phyloP scores from a whole-genome alignment of 1,284 basidiomycete species.

The Cronartium ribicola region DNA sequence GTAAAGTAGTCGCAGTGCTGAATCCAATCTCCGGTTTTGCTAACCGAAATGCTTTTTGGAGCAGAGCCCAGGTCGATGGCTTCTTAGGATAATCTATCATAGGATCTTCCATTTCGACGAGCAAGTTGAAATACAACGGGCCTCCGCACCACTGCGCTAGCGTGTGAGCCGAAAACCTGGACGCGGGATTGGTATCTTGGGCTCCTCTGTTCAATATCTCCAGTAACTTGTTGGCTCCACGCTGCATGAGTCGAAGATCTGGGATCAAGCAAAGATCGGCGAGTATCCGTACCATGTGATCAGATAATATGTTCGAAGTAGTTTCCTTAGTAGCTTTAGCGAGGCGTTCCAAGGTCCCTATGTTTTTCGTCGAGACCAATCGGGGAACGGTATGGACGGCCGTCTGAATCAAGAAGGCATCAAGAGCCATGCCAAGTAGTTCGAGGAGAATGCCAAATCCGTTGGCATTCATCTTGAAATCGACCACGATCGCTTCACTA shows the following conservation, averaged over 20 bases:
- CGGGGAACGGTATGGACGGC: constrained; percentile 23
- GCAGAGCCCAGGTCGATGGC: constrained; percentile 3
- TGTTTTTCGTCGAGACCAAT: constrained; percentile 19
- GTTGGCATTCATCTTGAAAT: constrained; percentile 25
- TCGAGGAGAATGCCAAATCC: constrained; percentile 18
- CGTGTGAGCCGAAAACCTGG: background rate
- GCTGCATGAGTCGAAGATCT: constrained; percentile 7
- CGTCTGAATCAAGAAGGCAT: constrained; percentile 24
- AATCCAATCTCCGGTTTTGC: constrained; percentile 2
- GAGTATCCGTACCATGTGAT: constrained; percentile 18
- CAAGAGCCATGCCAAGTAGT: constrained; percentile 23
- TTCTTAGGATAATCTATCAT: constrained; percentile 1
- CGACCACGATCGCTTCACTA: constrained; percentile 23
- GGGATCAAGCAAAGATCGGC: constrained; percentile 25
- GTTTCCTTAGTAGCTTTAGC: constrained; percentile 27
- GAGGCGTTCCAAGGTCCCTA: constrained; percentile 14
- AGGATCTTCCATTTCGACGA: constrained; percentile 21
- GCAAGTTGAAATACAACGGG: constrained; percentile 29
- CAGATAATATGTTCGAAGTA: constrained; percentile 16
- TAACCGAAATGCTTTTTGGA: constrained; percentile 25
- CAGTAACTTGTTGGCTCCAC: constrained; percentile 16
- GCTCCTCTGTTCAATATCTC: constrained; percentile 24
- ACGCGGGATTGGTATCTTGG: background rate
- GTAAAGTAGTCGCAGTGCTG: background rate
- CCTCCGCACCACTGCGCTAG: constrained; percentile 16